Evolutionary conservation across 2,329 filamentous ascomycete genomes (phyloP).

Genomic region (Fusarium marasasianum): DNA sequence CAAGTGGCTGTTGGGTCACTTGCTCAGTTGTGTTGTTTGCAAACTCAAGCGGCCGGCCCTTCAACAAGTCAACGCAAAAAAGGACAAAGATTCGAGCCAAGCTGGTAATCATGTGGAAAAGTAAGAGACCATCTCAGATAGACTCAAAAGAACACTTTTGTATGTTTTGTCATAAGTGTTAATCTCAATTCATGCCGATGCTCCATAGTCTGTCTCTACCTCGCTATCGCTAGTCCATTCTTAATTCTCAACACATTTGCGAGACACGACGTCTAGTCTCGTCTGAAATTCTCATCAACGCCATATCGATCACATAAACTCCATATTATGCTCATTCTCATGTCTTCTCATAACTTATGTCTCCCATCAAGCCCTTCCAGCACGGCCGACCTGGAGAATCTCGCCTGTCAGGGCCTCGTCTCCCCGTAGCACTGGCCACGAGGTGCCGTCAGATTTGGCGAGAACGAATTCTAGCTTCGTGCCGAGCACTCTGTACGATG

Average conservation of each 20-base stretch:
- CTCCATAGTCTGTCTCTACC: not conserved
- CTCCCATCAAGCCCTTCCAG: slow-evolving; percentile 63
- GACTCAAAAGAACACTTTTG: not conserved
- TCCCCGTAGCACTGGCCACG: slow-evolving; percentile 86
- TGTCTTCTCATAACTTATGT: not conserved
- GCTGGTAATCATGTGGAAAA: not conserved
- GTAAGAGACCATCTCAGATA: not conserved
- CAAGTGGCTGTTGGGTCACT: not conserved
- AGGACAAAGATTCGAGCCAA: not conserved
- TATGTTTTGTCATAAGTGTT: not conserved
- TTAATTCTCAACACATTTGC: not conserved
- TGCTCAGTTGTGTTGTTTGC: not conserved
- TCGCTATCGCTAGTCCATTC: slow-evolving; percentile 6
- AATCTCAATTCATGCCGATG: slow-evolving; percentile 5
- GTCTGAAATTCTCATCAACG: slow-evolving; percentile 25
- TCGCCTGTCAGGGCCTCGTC: slow-evolving; percentile 76
- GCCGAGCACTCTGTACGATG: slow-evolving; percentile 82
- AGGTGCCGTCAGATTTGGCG: slow-evolving; percentile 74
- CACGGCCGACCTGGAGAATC: slow-evolving; percentile 89
- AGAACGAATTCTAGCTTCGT: slow-evolving; percentile 89
- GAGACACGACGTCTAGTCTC: not conserved
- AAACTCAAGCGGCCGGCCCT: not conserved
- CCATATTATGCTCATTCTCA: slow-evolving; percentile 23
- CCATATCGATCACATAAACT: slow-evolving; percentile 29
- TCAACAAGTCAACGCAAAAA: not conserved